These are phyloP conservation scores for Penicillium soppii DNA, from an alignment of 495 filamentous ascomycete species.

Conservation along the genomic window DNA sequence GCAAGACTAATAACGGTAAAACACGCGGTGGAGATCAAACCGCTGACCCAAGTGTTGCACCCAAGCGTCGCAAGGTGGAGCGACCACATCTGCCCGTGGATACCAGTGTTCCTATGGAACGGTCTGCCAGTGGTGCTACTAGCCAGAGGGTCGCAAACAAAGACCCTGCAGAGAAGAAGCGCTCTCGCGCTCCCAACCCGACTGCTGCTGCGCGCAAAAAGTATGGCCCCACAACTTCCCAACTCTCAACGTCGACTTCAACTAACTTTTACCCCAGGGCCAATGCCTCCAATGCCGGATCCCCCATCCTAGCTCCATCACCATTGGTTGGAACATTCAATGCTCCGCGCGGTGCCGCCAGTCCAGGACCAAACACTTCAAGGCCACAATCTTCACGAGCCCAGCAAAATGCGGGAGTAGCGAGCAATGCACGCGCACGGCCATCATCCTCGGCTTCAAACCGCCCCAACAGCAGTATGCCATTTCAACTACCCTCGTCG, in stretches of 20 bases:
- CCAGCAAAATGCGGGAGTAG: constrained; percentile 65
- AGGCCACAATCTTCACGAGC: constrained; percentile 64
- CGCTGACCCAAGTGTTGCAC: constrained; percentile 35
- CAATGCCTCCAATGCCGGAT: constrained; percentile 53
- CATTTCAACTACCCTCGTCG: neutral
- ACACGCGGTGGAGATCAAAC: constrained; percentile 57
- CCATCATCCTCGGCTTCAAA: constrained; percentile 62
- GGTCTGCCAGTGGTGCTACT: constrained; percentile 61
- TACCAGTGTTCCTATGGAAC: constrained; percentile 62
- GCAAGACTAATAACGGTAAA: constrained; percentile 61
- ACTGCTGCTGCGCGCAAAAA: constrained; percentile 68
- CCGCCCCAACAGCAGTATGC: constrained; percentile 33
- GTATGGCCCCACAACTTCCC: constrained; percentile 44
- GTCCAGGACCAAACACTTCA: constrained; percentile 39
- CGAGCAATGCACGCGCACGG: constrained; percentile 54
- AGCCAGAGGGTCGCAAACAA: constrained; percentile 48
- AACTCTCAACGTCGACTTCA: neutral
- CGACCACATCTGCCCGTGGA: constrained; percentile 45
- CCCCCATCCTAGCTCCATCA: constrained; percentile 70
- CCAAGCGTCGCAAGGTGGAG: constrained; percentile 82
- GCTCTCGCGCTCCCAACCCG: constrained; percentile 59
- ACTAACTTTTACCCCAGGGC: constrained; percentile 37
- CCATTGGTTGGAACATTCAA: constrained; percentile 65
- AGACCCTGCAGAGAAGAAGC: constrained; percentile 70
- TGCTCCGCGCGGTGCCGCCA: constrained; percentile 45